Base-by-base conservation (phyloP, 1,284 basidiomycete species). In the Ceratobasidium sp. region DNA sequence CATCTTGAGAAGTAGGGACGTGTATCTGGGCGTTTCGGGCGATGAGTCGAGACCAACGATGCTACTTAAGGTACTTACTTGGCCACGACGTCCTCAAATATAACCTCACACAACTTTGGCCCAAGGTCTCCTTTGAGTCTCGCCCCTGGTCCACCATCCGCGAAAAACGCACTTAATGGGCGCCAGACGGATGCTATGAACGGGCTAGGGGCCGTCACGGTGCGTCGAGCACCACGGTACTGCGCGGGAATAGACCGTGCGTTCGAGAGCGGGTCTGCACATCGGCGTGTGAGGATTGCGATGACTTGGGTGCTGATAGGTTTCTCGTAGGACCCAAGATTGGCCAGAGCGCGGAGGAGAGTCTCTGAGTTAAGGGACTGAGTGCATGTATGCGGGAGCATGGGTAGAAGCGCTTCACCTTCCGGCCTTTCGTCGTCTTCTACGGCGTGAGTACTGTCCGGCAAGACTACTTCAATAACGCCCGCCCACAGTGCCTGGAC, bases 191-290 rank as follows among this genome's bases (percentile, higher is more conserved):
- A 85, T 0, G 88, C 84, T 1, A 98, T 88, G 79, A 97, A 98
- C 80, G 93, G 90, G 80, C 94, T 96, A 19, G 95, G 89, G 78
- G 93, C 90, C 5, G 86, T 87, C 0, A 92, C 88, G 77, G 84
- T 56, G 22, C 61, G 56, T 27, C 51, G 41, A n/a, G 82, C 27
- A 56, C 74, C 91, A 68, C 94, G 87, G 78, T 94, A 93, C 78
- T 95, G 93, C 0, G 91, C 92, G 0, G 94, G 93, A 78, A 98
- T 93, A 0, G 93, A 93, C 59, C 94, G 89, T 62, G 98, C 93
- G 11, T 93, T 90, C 46, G 93, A 88, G 53, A 99, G 87, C 2
- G 93, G 90, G 78, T 98, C 96, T 76, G 90, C 91, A 77, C 92
- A 94, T 14, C 94, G 89, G 64, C 88, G 87, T 6, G 88, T 88